phyloP scores from a whole-genome alignment of 2,329 filamentous ascomycete species.

The Canariomyces notabilis region DNA sequence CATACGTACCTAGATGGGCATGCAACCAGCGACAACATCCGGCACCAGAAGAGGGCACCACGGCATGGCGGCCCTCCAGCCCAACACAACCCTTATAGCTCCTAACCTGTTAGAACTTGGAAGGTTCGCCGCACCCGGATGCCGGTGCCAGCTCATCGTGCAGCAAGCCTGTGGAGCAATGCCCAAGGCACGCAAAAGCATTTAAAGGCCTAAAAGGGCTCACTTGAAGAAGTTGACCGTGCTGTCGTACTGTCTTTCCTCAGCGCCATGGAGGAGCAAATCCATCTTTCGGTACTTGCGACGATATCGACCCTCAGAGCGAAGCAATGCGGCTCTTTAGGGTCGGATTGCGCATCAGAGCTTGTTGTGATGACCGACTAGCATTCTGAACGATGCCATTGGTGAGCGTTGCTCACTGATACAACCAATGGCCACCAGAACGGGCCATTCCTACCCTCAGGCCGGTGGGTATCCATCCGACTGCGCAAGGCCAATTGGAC shows the following conservation, averaged over 20 bases:
- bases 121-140: slow-evolving; percentile 23
- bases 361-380: slow-evolving; percentile 22
- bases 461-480: slow-evolving; percentile 17
- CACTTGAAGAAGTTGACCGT: slow-evolving; percentile 4
- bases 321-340: slow-evolving; percentile 28
- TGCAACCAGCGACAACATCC: slow-evolving; percentile 11
- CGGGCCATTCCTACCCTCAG: slow-evolving; percentile 27
- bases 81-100: slow-evolving; percentile 22
- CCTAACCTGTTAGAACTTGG: slow-evolving; percentile 22
- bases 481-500: slow-evolving; percentile 23
- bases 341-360: slow-evolving; percentile 20
- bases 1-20: slow-evolving; percentile 12
- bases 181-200: slow-evolving; percentile 19
- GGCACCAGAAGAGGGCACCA: slow-evolving; percentile 16
- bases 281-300: slow-evolving; percentile 5
- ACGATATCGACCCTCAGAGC: slow-evolving; percentile 10
- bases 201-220: slow-evolving; percentile 19
- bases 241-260: slow-evolving; percentile 1
- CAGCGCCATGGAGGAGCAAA: slow-evolving; percentile 5
- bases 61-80: slow-evolving; percentile 20
- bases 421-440: slow-evolving; percentile 27
- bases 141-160: slow-evolving; percentile 35
- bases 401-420: slow-evolving; percentile 23
- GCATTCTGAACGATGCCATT: slow-evolving; percentile 25
- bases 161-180: slow-evolving; percentile 31